These are phyloP conservation scores for Quercus variabilis DNA, from an alignment of 306 rosid genomes.

Conservation along the genomic window DNA sequence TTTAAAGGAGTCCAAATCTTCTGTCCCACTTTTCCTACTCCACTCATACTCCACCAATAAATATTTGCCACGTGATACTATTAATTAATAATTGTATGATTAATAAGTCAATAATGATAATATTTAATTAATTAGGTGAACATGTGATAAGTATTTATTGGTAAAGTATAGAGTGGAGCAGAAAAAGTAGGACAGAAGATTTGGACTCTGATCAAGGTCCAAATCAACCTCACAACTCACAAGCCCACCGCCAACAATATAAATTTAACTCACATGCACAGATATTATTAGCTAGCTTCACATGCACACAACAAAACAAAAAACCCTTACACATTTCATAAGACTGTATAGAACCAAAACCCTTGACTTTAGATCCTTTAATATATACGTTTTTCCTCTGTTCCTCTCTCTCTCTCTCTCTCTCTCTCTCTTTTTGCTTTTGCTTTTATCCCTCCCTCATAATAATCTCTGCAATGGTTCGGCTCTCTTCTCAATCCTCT, in stretches of 20 bases:
- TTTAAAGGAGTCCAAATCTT: too few relatives aligned
- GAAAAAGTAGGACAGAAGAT: too few relatives aligned
- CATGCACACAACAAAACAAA: conserved; percentile 28
- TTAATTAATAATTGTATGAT: too few relatives aligned
- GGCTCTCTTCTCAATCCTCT: conserved; percentile 16
- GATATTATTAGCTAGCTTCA: conserved; percentile 5
- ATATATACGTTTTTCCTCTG: conserved; percentile 19
- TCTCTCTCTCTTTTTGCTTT: conserved; percentile 31
- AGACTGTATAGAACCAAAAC: neutral
- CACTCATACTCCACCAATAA: too few relatives aligned
- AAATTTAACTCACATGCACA: conserved; percentile 25
- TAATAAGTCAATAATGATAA: too few relatives aligned
- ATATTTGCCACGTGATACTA: too few relatives aligned
- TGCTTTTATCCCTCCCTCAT: neutral
- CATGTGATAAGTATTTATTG: too few relatives aligned
- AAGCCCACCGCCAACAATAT: conserved; percentile 4
- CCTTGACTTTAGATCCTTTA: neutral
- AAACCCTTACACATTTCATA: neutral
- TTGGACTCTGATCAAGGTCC: too few relatives aligned
- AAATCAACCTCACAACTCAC: conserved; percentile 1
- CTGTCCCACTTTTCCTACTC: too few relatives aligned
- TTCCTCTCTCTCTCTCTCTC: neutral
- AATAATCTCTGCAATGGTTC: conserved; percentile 36
- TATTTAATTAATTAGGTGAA: too few relatives aligned
- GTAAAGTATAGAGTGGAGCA: too few relatives aligned